Evolutionary conservation across 2,329 filamentous ascomycete species (phyloP).

Genomic region (Penicillium sp.): DNA sequence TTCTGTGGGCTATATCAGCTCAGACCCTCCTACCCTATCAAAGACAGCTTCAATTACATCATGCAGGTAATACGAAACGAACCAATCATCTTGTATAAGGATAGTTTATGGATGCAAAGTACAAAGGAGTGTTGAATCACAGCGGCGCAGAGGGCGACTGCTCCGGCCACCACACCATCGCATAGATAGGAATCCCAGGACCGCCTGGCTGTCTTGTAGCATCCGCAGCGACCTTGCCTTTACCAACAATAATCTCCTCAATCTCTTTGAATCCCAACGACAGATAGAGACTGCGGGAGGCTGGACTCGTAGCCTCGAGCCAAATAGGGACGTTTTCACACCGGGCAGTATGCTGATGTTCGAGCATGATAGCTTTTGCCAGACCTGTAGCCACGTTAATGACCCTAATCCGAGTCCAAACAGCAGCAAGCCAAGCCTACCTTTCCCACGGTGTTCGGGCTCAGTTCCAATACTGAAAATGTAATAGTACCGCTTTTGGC

Average conservation of each 20-base stretch:
- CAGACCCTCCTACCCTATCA: neutral
- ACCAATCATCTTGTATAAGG: neutral
- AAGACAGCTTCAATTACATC: neutral
- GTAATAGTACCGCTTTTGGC: conserved; percentile 23
- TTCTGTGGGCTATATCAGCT: neutral
- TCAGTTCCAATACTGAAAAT: conserved; percentile 26
- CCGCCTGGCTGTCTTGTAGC: conserved; percentile 15
- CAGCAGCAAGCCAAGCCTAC: neutral
- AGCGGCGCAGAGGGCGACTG: neutral
- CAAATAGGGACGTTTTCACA: conserved; percentile 23
- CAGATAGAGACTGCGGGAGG: conserved; percentile 20
- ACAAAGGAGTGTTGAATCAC: neutral
- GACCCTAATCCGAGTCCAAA: neutral
- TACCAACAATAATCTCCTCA: conserved; percentile 21
- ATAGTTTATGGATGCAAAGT: neutral
- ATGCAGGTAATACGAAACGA: neutral
- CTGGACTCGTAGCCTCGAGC: conserved; percentile 23
- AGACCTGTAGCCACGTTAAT: conserved; percentile 14
- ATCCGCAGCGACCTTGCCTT: conserved; percentile 21
- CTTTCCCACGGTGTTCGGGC: conserved; percentile 23
- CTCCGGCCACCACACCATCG: conserved; percentile 28
- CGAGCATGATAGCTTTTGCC: conserved; percentile 19
- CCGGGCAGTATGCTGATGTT: conserved; percentile 18
- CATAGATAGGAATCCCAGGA: conserved; percentile 20
- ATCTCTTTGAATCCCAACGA: conserved; percentile 25